These are phyloP conservation scores for Sphagnurus paluster DNA, from an alignment of 1,284 basidiomycete genomes.

Conservation along the genomic window DNA sequence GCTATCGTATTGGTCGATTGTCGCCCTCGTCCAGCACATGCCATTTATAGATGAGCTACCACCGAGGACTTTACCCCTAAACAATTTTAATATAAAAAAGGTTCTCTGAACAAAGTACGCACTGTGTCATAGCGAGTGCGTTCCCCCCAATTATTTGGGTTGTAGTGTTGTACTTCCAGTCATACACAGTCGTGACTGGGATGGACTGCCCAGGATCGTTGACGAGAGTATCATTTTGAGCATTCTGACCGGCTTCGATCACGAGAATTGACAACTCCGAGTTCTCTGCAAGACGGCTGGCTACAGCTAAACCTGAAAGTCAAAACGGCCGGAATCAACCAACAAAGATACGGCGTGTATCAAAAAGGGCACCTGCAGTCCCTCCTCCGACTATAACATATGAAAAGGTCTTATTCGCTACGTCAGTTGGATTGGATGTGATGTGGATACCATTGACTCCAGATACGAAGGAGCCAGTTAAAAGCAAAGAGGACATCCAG, in stretches of 20 bases:
- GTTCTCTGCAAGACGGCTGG: slow-evolving; percentile 27
- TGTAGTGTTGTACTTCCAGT: slow-evolving; percentile 19
- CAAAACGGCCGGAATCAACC: background rate
- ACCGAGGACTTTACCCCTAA: slow-evolving; percentile 18
- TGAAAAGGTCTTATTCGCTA: slow-evolving; percentile 13
- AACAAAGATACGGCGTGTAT: background rate
- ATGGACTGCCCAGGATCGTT: slow-evolving; percentile 15
- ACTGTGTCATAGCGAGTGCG: slow-evolving; percentile 10
- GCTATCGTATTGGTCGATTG: slow-evolving; percentile 18
- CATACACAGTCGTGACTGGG: background rate
- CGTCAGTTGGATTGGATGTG: slow-evolving; percentile 6
- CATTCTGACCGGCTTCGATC: slow-evolving; percentile 26
- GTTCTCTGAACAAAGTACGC: background rate
- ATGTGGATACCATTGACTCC: slow-evolving; percentile 11
- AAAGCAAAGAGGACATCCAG: slow-evolving; percentile 2
- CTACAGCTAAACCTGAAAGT: slow-evolving; percentile 23
- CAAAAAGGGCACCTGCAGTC: slow-evolving; percentile 13
- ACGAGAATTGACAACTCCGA: slow-evolving; percentile 20
- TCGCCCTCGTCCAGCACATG: slow-evolving; percentile 21
- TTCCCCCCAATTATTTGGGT: slow-evolving; percentile 12
- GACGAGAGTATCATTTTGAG: slow-evolving; percentile 13
- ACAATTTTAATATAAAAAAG: background rate
- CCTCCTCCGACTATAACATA: slow-evolving; percentile 20
- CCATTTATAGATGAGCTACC: slow-evolving; percentile 21
- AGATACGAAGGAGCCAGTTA: background rate